Base-by-base conservation (phyloP, 768 basidiomycete genomes). In the Podaxis sp. region DNA sequence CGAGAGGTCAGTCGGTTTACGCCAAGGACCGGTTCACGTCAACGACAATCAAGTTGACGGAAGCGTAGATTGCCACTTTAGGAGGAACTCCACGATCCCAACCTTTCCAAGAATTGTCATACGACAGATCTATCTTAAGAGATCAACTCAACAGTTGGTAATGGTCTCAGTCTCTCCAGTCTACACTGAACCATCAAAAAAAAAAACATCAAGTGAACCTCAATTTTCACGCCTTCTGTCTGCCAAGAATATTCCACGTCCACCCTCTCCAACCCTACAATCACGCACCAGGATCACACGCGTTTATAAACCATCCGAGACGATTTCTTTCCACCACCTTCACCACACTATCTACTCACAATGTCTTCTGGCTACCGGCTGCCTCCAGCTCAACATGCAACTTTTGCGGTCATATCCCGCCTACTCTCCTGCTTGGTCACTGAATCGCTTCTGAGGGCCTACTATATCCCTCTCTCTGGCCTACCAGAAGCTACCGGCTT, bases 381-480 rank as follows among this genome's bases (percentile, higher is more conserved):
- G n/a, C 65, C 70, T 46, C 77, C 76, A 35, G 48, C 44, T 42
- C 65, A 75, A 27, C 76, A 75, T 61, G 78, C 81, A 25, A 70
- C 71, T 4, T 81, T 82, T 61, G 79, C 81, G 7, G 79, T 82
- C 46, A 72, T 70, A 25, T 80, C 80, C 32, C 78, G 81, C 50
- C 75, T 82, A 55, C 63, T 82, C 13, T 77, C 81, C 13, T 81
- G 79, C 61, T 71, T 82, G 51, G 77, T 82, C 55, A 81, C 81
- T 14, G 81, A 82, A 63, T 70, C 74, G 35, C 68, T 82, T 5
- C 71, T 82, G 55, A 72, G 72, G 7, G 77, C 77, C 3, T 73
- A 77, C 64, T 82, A 80, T 63, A 59, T 78, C 3, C 71, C 76
- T 5, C 64, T 76, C 23, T 48, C 60, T 47, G 66, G 68, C 55